A percentile compares a stretch with the other conserved stretches of the same genome.
Evolutionary conservation across 495 filamentous ascomycete genomes (phyloP).

Genomic region (Choiromyces venosus): DNA sequence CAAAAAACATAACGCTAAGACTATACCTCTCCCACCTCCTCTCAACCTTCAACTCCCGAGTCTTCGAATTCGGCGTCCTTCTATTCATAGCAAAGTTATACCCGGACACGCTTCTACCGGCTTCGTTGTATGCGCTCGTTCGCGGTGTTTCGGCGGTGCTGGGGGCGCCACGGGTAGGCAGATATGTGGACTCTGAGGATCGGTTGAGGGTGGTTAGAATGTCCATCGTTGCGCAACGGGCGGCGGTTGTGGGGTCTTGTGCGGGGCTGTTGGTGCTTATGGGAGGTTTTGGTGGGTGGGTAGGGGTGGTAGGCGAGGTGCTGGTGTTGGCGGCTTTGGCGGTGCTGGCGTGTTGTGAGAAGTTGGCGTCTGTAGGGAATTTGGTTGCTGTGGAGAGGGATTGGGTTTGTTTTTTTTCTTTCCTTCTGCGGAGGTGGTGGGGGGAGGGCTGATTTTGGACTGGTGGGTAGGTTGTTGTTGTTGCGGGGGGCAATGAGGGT

Average conservation of each 20-base stretch:
- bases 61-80: slow-evolving; percentile 61
- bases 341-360: slow-evolving; percentile 14
- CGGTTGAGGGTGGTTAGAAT: slow-evolving; percentile 40
- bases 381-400: slow-evolving; percentile 59
- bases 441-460: neutral
- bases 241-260: slow-evolving; percentile 38
- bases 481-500: neutral
- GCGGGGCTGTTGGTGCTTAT: neutral
- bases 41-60: slow-evolving; percentile 63
- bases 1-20: slow-evolving; percentile 16
- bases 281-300: no score
- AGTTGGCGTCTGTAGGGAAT: no score
- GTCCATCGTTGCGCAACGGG: slow-evolving; percentile 42
- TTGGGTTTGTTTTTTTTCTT: slow-evolving; percentile 48
- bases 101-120: slow-evolving; percentile 50
- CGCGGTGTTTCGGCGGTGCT: slow-evolving; percentile 41
- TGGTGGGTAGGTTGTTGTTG: neutral
- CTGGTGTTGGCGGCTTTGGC: slow-evolving; percentile 3
- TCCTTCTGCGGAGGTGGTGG: neutral
- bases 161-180: slow-evolving; percentile 32
- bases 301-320: no score
- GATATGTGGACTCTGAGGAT: slow-evolving; percentile 38
- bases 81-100: slow-evolving; percentile 57
- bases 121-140: slow-evolving; percentile 40
- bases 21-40: slow-evolving; percentile 58